Evolutionary conservation across 257 asterid species (phyloP), one percentile per base, ranked within the genome.

Genomic region (Plectranthus barbatus): DNA sequence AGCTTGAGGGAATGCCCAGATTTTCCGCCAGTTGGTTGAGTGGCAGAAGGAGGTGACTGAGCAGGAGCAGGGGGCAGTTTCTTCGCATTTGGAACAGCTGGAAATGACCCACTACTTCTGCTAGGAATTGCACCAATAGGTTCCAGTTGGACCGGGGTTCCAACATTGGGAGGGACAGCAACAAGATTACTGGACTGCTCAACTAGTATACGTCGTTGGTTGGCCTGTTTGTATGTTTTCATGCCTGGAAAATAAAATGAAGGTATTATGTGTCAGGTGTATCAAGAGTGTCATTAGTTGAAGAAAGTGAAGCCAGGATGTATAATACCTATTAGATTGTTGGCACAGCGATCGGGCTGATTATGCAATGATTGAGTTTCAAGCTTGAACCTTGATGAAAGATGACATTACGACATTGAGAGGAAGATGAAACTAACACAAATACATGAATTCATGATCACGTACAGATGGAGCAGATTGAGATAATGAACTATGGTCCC

Each of bases 101-200:
- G 86, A 74, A 85, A 90, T 5, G 99, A 87, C 10, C 99, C 97
- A 40, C 99, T 93, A 55, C 96, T 86, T 72, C 90, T 76, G 74
- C 80, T 83, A 45, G 89, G 96, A 60, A 76, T 76, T 60, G 80
- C 21, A 69, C 44, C 21, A 56, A 41, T 7, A n/a, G 73, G 70
- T 67, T 47, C 79, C 36, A 56, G 23, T 20, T 67, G 76, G 33
- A 49, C 24, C 18, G 82, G 77, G 0, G 20, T 18, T 49, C 64
- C 70, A 14, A 7, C 59, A 34, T 60, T 79, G 56, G 84, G 80
- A 33, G 86, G 84, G 52, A 53, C 9, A 56, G 96, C 95, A 20
- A 73, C 74, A 49, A 86, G 80, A 67, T 91, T 88, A 56, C 70
- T 77, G 3, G 82, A 74, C 50, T 80, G 74, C 62, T 86, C 96